These are phyloP conservation scores for Kodamaea jinghongensis DNA, from an alignment of 805 yeast genomes.

Conservation along the genomic window DNA sequence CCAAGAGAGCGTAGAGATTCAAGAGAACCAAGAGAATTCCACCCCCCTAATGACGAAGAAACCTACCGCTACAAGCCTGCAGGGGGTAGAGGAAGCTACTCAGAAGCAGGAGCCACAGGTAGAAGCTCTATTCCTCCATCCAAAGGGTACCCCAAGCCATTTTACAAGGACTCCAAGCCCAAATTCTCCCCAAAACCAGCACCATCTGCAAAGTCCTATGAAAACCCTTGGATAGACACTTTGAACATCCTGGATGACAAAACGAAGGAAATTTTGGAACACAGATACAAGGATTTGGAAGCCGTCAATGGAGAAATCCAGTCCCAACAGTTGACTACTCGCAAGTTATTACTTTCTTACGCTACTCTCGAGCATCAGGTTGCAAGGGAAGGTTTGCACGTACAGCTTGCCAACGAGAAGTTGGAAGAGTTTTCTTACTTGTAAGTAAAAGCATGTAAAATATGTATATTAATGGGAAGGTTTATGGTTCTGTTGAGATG, in stretches of 20 bases:
- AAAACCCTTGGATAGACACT: slow-evolving; percentile 35
- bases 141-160: neutral
- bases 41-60: neutral
- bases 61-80: neutral
- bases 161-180: slow-evolving; percentile 1
- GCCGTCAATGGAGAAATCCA: slow-evolving; percentile 23
- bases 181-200: slow-evolving; percentile 2
- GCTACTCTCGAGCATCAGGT: slow-evolving; percentile 23
- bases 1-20: slow-evolving; percentile 4
- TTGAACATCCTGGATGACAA: slow-evolving; percentile 27
- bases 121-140: too few species aligned
- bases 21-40: neutral
- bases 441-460: neutral
- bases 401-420: slow-evolving; percentile 43
- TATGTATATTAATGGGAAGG: neutral
- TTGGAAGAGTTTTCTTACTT: slow-evolving; percentile 47
- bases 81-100: neutral
- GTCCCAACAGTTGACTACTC: slow-evolving; percentile 23
- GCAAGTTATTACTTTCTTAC: slow-evolving; percentile 19
- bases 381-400: slow-evolving; percentile 32
- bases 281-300: slow-evolving; percentile 24
- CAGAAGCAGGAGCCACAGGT: neutral
- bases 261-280: slow-evolving; percentile 23
- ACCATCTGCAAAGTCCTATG: slow-evolving; percentile 4
- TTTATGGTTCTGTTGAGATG: too few species aligned